Base-by-base conservation (phyloP, 805 yeast species). In the Pichia gijzeniarum region DNA sequence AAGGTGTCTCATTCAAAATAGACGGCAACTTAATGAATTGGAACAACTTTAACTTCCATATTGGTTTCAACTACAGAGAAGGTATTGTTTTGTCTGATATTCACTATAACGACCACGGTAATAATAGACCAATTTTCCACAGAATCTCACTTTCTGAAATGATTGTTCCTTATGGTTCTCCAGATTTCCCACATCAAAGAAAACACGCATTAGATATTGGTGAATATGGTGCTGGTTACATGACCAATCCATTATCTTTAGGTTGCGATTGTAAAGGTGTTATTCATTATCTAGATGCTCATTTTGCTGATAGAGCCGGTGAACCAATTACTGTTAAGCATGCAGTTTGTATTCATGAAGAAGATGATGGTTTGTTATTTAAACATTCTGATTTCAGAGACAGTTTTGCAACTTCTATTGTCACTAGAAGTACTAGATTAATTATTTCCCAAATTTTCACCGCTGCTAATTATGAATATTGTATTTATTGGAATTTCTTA, bases 251-350 rank as follows among this genome's bases (percentile, higher is more conserved):
- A 30, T 72, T 85, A 53, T 68, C 83, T 18, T 73, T 84, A 45
- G 91, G 91, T 35, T 85, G 93, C 63, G 93, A 85, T 64, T 85
- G 93, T 70, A 84, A 85, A 64, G 93, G 93, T 61, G 87, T 79
- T 38, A 85, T 85, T 56, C 90, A 85, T 63, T 85, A 85, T 68
- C 61, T 85, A 65, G 90, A 85, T 65, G 90, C 86, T n/a, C 80
- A 78, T 63, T 81, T 82, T 60, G 72, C 81, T 30, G 79, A 78
- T 64, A 75, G 79, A 63, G 63, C 69, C 9, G 93, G 93, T 61
- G 80, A 76, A 19, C 80, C 88, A 48, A 69, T 79, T 53, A 79
- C 87, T 30, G 72, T 83, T 48, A 82, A 80, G 65, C 82, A 85
- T 55, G 91, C 90, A 14, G 74, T 85, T 50, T 85, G 93, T 66